Evolutionary conservation across 1,284 basidiomycete genomes (phyloP), one percentile per base, ranked within the genome.

Genomic region (Ustilago esculenta): DNA sequence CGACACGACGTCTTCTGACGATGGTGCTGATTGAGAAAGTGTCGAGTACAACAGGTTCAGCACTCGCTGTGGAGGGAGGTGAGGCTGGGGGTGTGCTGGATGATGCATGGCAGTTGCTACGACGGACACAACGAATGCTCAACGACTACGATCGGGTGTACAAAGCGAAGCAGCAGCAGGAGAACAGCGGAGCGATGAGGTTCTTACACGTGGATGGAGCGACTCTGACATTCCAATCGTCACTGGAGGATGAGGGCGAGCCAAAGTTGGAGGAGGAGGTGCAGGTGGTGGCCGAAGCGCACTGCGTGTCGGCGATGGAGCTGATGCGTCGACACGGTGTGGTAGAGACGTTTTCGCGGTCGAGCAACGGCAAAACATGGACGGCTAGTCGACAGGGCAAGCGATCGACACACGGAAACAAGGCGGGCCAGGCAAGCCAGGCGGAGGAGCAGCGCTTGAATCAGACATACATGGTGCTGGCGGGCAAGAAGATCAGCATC

Each of bases 281-380:
- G 6, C 40, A 49, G 23, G 57, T 63, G 14, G 52, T 61, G 4
- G 55, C 70, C 3, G 55, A 65, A 3, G 49, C 65, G 11, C 70
- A 72, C 41, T 72, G 65, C 37, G 40, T 65, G 5, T 32, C 44
- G 4, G 64, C 60, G n/a, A 52, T 52, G 54, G 47, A 55, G 33
- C 36, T 72, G 20, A 69, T 63, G 58, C 45, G 44, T 10, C 37
- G 39, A 5, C 64, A 67, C 29, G 65, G 51, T 17, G 50, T 72
- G 5, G 34, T 59, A 3, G 70, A 72, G 40, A 61, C 70, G 10
- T 72, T 72, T 42, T 55, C 65, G n/a, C 56, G 70, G 15, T 53
- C 52, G 11, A 69, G 60, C 59, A 60, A 64, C 32, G 70, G 70
- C 5, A 68, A 64, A 43, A 60, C 65, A 5, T 72, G 65, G 70